Conservation (phyloP, 2,329 filamentous ascomycete species). For the Botrytis fabae region DNA sequence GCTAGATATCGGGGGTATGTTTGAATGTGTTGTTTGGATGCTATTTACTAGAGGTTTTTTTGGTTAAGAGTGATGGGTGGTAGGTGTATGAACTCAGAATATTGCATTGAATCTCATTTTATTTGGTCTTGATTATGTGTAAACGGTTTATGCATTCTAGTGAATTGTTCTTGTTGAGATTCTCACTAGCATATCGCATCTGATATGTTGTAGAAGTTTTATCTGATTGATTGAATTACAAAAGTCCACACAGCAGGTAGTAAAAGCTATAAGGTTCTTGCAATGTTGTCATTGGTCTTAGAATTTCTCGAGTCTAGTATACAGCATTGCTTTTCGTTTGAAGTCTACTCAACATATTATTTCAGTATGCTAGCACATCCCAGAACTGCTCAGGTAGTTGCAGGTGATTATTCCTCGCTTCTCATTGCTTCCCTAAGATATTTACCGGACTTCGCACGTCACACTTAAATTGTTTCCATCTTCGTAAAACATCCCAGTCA, state of each 20-base stretch:
- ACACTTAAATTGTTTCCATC: not conserved
- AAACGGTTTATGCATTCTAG: not conserved
- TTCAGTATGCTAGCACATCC: not conserved
- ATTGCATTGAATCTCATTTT: not conserved
- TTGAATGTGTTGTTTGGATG: not conserved
- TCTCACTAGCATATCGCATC: not conserved
- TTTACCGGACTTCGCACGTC: not conserved
- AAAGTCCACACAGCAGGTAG: fast-evolving
- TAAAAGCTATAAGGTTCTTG: fast-evolving
- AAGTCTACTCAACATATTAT: not conserved
- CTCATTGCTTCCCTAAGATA: fast-evolving
- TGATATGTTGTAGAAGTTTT: fast-evolving
- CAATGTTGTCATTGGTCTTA: not conserved
- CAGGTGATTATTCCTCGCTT: not conserved
- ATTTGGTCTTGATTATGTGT: not conserved
- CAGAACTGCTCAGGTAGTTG: not conserved
- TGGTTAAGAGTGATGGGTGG: not conserved
- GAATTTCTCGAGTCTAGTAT: not conserved
- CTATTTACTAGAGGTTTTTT: not conserved
- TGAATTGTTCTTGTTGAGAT: not conserved
- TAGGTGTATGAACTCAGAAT: not conserved
- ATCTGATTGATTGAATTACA: not conserved
- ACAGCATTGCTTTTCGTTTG: not conserved
- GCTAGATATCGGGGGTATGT: not conserved
- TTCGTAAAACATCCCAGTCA: not conserved